These are phyloP conservation scores for Setaria viridis DNA, from an alignment of 202 grass and related monocot genomes.

Conservation along the genomic window DNA sequence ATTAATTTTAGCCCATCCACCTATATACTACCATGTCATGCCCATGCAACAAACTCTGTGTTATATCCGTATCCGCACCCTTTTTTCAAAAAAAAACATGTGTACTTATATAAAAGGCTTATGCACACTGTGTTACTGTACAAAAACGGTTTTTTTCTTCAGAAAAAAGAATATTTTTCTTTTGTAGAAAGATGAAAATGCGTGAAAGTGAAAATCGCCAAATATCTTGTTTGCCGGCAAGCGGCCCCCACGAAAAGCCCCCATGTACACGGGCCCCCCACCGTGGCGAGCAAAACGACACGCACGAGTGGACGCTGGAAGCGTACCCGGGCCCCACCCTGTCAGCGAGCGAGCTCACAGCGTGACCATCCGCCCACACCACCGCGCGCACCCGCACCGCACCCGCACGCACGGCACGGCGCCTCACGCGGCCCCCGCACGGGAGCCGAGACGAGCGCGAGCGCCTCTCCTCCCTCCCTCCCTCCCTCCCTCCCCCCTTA, in stretches of 20 bases:
- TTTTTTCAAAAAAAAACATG: neutral
- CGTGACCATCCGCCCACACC: neutral
- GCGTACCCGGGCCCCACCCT: neutral
- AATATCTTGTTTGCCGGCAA: neutral
- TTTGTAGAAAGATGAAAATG: neutral
- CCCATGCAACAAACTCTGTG: neutral
- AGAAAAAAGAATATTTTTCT: neutral
- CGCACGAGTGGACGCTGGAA: neutral
- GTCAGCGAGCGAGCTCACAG: neutral
- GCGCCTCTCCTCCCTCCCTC: neutral
- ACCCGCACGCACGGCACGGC: neutral
- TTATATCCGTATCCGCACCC: neutral
- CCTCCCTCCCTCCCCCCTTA: neutral
- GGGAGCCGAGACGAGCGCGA: conserved; percentile 8
- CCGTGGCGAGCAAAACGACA: neutral
- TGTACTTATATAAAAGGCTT: too few relatives aligned
- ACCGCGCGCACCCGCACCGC: neutral
- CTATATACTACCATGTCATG: too few relatives aligned
- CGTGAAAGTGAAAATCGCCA: neutral
- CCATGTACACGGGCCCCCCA: neutral
- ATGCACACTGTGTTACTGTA: neutral
- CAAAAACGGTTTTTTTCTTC: neutral
- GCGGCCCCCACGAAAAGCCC: conserved; percentile 17
- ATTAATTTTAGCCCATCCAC: too few relatives aligned
- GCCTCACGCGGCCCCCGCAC: conserved; percentile 9